Evolutionary conservation across 768 basidiomycete species (phyloP), one percentile per base, ranked within the genome.

Genomic region (Rhizopogon roseolus): DNA sequence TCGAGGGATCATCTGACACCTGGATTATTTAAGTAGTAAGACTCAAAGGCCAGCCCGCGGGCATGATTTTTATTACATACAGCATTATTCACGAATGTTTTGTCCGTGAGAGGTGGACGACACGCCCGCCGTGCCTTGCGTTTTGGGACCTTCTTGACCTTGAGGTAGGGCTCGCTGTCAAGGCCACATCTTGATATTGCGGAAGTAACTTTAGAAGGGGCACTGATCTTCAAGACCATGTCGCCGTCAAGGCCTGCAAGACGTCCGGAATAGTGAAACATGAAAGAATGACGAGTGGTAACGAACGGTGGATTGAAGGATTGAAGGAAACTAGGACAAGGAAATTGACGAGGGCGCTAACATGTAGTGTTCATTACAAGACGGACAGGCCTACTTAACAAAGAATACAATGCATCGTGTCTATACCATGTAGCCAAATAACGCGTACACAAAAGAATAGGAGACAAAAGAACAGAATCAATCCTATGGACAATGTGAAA

Each of bases 201-300:
- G 50, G 58, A 61, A 45, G 67, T 46, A 61, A 68, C 54, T 64
- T 64, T 66, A 53, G 58, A 54, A 48, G 66, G 54, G 11, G 60
- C 37, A 44, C 61, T 57, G 62, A 71, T 71, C 64, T 62, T 70
- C 60, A 73, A 64, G 62, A 74, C 56, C 68, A 71, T 63, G 49
- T 62, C 55, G 22, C 22, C 22, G 65, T 75, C 73, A 52, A 75
- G 73, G 32, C 73, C 73, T 69, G 73, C 73, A 66, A 73, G 73
- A 72, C 73, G 64, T 54, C 71, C 69, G 40, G 72, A 70, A 51
- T 74, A 66, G 55, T 68, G 68, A 54, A 70, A 66, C 69, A 71
- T 71, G 56, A 42, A 34, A 40, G 50, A 50, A 58, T 51, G 54
- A 16, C 52, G 19, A 50, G 34, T 19, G 34, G 17, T 53, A 60